Evolutionary conservation across 495 filamentous ascomycete genomes (phyloP).

Genomic region (Parachaetomium inaequale): DNA sequence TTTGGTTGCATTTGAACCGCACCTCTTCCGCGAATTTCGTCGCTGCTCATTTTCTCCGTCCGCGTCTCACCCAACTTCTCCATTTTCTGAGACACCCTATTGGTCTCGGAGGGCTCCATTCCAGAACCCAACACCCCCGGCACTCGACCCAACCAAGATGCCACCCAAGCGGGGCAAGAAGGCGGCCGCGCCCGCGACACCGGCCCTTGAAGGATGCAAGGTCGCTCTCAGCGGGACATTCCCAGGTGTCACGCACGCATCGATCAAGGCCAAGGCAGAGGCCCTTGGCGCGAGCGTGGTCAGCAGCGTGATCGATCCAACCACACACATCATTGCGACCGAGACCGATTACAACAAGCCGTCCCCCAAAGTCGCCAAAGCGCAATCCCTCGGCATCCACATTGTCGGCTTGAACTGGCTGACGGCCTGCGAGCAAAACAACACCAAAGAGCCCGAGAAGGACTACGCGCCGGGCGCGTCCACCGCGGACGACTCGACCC

Average conservation of each 20-base stretch:
- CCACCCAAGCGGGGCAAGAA: slow-evolving; percentile 29
- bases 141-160: slow-evolving; percentile 20
- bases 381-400: slow-evolving; percentile 45
- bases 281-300: slow-evolving; percentile 49
- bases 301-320: slow-evolving; percentile 43
- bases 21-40: not conserved
- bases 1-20: not conserved
- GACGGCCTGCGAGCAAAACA: slow-evolving; percentile 44
- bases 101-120: not conserved
- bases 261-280: slow-evolving; percentile 44
- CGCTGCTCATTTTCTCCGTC: not conserved
- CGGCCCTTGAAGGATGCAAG: slow-evolving; percentile 41
- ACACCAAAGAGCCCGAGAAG: slow-evolving; percentile 36
- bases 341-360: slow-evolving; percentile 51
- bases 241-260: slow-evolving; percentile 49
- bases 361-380: slow-evolving; percentile 48
- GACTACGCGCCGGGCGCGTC: slow-evolving; percentile 16
- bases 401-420: slow-evolving; percentile 66
- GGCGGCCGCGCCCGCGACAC: slow-evolving; percentile 27
- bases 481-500: not conserved
- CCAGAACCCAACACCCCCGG: not conserved
- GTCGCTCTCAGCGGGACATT: slow-evolving; percentile 63
- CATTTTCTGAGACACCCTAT: not conserved
- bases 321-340: slow-evolving; percentile 60
- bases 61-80: too few relatives aligned